phyloP scores from a whole-genome alignment of 1,139 yeast genomes.

The Lizanozyma gosingica region DNA sequence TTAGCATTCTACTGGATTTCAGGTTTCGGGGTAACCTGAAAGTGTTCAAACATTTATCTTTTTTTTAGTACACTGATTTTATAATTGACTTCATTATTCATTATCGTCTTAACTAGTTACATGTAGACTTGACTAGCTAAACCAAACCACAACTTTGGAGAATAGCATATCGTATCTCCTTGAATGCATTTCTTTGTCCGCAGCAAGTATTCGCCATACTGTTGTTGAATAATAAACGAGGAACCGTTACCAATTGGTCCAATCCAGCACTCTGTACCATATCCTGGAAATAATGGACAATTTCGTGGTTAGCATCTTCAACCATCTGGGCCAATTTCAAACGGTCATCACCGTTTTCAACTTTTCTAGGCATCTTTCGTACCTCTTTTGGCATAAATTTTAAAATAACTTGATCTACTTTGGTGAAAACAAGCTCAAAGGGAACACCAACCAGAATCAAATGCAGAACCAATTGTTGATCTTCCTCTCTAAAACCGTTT shows the following conservation, averaged over 20 bases:
- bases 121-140: neutral
- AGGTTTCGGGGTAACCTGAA: neutral
- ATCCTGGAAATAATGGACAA: constrained; percentile 16
- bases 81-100: neutral
- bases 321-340: constrained; percentile 7
- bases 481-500: constrained; percentile 51
- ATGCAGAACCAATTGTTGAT: constrained; percentile 41
- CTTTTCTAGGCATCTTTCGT: constrained; percentile 5
- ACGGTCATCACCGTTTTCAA: constrained; percentile 5
- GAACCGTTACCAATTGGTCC: constrained; percentile 17
- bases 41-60: neutral
- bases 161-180: constrained; percentile 26
- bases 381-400: constrained; percentile 9
- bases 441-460: constrained; percentile 50
- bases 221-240: constrained; percentile 28
- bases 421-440: constrained; percentile 70
- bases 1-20: neutral
- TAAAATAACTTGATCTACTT: constrained; percentile 47
- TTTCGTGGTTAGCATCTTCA: constrained; percentile 14
- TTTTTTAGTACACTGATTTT: neutral
- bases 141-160: constrained; percentile 24
- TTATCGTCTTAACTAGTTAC: neutral
- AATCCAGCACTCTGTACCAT: constrained; percentile 17
- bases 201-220: constrained; percentile 16
- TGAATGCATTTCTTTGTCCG: constrained; percentile 21